Evolutionary conservation across 2,329 filamentous ascomycete genomes (phyloP), one percentile per base, ranked within the genome.

Genomic region (Aspergillus pseudoviridinutans): DNA sequence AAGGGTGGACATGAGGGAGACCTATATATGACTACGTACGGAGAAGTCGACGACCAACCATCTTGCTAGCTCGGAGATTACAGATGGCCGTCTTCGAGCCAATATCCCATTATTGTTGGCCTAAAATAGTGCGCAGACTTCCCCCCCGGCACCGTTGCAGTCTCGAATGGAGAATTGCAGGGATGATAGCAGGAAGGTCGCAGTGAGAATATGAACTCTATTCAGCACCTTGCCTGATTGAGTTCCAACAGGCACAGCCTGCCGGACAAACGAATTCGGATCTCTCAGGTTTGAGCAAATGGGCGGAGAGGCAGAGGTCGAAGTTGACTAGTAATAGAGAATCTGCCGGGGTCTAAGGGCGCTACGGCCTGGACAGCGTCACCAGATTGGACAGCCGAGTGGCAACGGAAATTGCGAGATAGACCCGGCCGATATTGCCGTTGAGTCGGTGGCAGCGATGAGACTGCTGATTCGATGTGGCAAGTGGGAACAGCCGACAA

Each of bases 201-300:
- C 5, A 24, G 9, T 47, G 22, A 14, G 24, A 9, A 22, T 14
- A 14, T 14, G 44, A 47, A 47, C 44, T 47, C 44, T 6, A 47
- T 47, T 17, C 44, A 27, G 14, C 44, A 14, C 44, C 44, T 47
- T 47, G 22, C 44, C 44, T 27, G 44, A 47, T 47, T 47, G 44
- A 47, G 44, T 47, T 46, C 41, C 20, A 47, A 47, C 12, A 24
- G 24, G 22, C 44, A 47, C 44, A 27, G 44, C 10, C 24, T 14
- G 6, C 44, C 24, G 12, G 44, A 14, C 10, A 24, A 24, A 47
- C 42, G 42, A 46, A 9, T 53, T 28, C 66, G 58, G 4, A 24
- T 20, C n/a, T 22, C n/a, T 46, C 42, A 20, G 42, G 17, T 58
- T 58, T 27, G 71, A 4, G 70, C 71, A 49, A 72, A 71, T 24